phyloP scores from a whole-genome alignment of 1,139 yeast species.

The Blastobotrys buckinghamii region DNA sequence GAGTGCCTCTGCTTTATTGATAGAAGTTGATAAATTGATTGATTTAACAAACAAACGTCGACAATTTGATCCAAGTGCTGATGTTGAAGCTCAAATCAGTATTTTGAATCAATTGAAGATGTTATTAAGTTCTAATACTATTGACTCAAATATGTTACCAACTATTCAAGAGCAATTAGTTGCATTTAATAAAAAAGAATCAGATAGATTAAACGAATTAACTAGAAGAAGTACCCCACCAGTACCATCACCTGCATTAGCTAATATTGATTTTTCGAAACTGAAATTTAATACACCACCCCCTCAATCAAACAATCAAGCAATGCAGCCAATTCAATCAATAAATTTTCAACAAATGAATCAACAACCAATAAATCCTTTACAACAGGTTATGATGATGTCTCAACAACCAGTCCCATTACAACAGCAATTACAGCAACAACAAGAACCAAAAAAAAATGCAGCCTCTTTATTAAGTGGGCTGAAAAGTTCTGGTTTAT shows the following conservation, averaged over 20 bases:
- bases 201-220: conserved; percentile 14
- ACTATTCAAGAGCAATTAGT: conserved; percentile 41
- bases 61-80: conserved; percentile 36
- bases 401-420: conserved; percentile 8
- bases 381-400: neutral
- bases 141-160: conserved; percentile 37
- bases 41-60: conserved; percentile 37
- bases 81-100: conserved; percentile 34
- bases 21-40: conserved; percentile 39
- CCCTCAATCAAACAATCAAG: neutral
- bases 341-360: neutral
- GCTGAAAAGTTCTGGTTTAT: conserved; percentile 20
- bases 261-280: conserved; percentile 11
- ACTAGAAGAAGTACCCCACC: conserved; percentile 9
- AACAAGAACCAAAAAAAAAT: neutral
- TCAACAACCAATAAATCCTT: neutral
- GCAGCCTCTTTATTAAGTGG: conserved; percentile 16
- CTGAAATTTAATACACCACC: conserved; percentile 5
- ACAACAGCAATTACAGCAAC: conserved; percentile 11
- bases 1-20: conserved; percentile 29
- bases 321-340: neutral
- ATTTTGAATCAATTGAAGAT: conserved; percentile 31
- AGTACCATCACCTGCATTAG: conserved; percentile 3
- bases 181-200: conserved; percentile 28
- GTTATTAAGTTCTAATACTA: conserved; percentile 26